Base-by-base conservation (phyloP, 2,329 filamentous ascomycete genomes). In the Diatrype stigma region DNA sequence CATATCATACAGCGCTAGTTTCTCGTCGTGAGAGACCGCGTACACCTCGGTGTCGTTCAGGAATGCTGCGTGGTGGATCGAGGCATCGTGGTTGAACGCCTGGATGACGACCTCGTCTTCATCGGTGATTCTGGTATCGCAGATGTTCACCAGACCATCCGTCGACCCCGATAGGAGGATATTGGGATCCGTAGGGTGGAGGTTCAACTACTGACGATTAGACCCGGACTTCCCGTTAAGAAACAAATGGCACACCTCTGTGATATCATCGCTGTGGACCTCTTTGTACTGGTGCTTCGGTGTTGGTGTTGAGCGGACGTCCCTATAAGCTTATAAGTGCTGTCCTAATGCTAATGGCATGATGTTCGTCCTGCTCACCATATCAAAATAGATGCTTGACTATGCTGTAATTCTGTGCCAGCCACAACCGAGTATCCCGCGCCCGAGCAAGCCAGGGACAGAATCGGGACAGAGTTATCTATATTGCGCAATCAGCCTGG, bases 31-130 rank as follows among this genome's bases (percentile, higher is more conserved):
- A 1, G 86, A 89, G 10, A 92, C 70, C 3, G 86, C 87, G 56
- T 84, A 90, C 30, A 91, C 79, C 61, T 87, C 80, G 5, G 78
- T 78, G 16, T 73, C 68, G 50, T 75, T 81, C 49, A 93, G 73
- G 70, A 91, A 92, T 5, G 84, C 86, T 14, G 88, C 84, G 58
- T 82, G 86, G 66, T 90, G 87, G 56, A 93, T 81, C 0, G 87
- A 89, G 32, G 85, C 82, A 35, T 81, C 79, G 63, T 89, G 87
- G 67, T 93, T 93, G 66, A 92, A 84, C 12, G 90, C 88, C 68
- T 90, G 87, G 52, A 87, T 75, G 19, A 91, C 73, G 1, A 89
- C 84, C 45, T 93, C 89, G 63, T 93, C 89, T 68, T 93, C 89
- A 58, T 89, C 86, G 17, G 75, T 70, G 51, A 89, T 78, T 45